Evolutionary conservation across 1,284 basidiomycete genomes (phyloP).

Genomic region (Ceratobasidium theobromae): DNA sequence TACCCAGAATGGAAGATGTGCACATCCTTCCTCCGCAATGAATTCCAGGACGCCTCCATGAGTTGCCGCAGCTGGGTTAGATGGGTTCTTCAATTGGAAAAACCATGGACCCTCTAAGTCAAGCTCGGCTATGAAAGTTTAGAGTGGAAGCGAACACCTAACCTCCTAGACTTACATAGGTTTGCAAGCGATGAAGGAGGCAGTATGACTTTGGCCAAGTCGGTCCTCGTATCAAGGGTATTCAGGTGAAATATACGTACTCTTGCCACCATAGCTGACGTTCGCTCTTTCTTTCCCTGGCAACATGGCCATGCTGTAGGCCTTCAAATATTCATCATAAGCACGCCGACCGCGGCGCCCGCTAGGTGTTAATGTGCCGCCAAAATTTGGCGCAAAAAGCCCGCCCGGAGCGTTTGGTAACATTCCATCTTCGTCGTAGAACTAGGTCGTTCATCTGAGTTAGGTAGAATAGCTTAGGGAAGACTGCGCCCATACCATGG

Average conservation of each 20-base stretch:
- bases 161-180: slow-evolving; percentile 54
- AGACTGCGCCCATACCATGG: neutral
- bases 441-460: neutral
- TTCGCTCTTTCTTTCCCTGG: slow-evolving; percentile 80
- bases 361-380: neutral
- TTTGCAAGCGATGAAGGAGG: slow-evolving; percentile 91
- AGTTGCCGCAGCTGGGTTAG: slow-evolving; percentile 83
- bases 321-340: slow-evolving; percentile 81
- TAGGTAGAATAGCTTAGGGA: neutral
- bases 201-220: slow-evolving; percentile 77
- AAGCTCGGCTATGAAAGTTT: slow-evolving; percentile 56
- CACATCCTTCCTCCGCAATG: slow-evolving; percentile 94
- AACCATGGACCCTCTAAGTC: slow-evolving; percentile 95
- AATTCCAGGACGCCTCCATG: slow-evolving; percentile 99
- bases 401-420: slow-evolving; percentile 16
- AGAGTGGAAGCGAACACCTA: neutral
- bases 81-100: slow-evolving; percentile 91
- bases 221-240: slow-evolving; percentile 18
- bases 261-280: slow-evolving; percentile 95
- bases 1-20: slow-evolving; percentile 93
- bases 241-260: slow-evolving; percentile 62
- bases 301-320: slow-evolving; percentile 85
- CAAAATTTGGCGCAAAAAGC: slow-evolving; percentile 23
- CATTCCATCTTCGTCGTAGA: slow-evolving; percentile 21
- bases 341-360: slow-evolving; percentile 42